A percentile compares a stretch with the other conserved stretches of the same genome.
Conservation (phyloP, 129 eudicot species). For the Centaurea solstitialis region DNA sequence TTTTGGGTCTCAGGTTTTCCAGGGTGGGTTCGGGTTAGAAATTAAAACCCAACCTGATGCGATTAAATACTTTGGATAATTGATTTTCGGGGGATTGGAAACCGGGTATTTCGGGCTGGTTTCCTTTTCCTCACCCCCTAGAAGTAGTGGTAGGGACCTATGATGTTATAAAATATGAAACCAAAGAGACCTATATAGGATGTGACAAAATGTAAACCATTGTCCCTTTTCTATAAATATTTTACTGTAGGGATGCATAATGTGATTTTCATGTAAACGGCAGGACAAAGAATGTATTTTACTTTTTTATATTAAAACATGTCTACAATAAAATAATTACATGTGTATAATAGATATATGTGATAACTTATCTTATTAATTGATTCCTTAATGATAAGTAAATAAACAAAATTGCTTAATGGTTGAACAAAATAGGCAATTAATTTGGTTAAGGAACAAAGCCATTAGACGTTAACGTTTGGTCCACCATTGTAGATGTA, state of each 20-base stretch:
- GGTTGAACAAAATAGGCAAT: not conserved
- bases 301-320: not conserved
- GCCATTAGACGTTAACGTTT: not conserved
- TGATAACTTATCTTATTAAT: not conserved
- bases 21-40: no score
- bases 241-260: not conserved
- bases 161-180: not conserved
- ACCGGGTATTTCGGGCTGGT: no score
- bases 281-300: not conserved
- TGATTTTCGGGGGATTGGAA: no score
- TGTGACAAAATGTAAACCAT: not conserved
- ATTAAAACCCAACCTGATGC: no score
- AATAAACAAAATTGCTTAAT: not conserved
- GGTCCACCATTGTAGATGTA: not conserved
- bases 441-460: not conserved
- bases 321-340: not conserved
- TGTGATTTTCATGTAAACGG: not conserved
- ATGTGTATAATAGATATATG: no score
- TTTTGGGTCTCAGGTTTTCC: no score
- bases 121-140: no score
- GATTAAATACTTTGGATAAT: no score
- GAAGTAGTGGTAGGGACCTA: not conserved
- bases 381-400: not conserved
- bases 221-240: not conserved
- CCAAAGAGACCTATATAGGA: not conserved